These are phyloP conservation scores for Lactarius evosmus DNA, from an alignment of 768 basidiomycete species.

Conservation along the genomic window DNA sequence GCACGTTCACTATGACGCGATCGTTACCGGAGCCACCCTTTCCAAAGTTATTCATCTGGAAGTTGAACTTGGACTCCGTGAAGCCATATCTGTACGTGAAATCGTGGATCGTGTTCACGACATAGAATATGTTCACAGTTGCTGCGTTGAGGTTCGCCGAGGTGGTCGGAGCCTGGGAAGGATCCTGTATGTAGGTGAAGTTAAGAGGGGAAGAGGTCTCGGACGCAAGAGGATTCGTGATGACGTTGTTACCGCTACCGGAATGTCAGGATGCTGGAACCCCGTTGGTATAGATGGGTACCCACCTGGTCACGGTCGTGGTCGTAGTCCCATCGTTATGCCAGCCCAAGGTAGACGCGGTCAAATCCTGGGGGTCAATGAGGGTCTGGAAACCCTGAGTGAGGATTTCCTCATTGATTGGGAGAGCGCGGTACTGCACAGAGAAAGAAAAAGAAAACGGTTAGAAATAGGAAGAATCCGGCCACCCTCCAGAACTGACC, in stretches of 20 bases:
- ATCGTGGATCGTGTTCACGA: slow-evolving; percentile 61
- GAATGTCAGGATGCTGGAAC: background rate
- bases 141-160: slow-evolving; percentile 52
- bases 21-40: slow-evolving; percentile 52
- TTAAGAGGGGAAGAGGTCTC: slow-evolving; percentile 39
- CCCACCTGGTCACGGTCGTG: slow-evolving; percentile 34
- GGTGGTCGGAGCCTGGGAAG: slow-evolving; percentile 40
- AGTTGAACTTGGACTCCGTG: slow-evolving; percentile 57
- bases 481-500: slow-evolving; percentile 33
- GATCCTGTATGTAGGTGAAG: slow-evolving; percentile 41
- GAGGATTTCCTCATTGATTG: slow-evolving; percentile 50
- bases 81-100: slow-evolving; percentile 52
- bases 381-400: slow-evolving; percentile 50
- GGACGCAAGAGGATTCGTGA: slow-evolving; percentile 35
- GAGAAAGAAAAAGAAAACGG: background rate
- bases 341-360: slow-evolving; percentile 58
- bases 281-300: background rate
- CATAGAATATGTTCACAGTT: slow-evolving; percentile 55
- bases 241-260: slow-evolving; percentile 41
- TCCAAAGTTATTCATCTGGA: slow-evolving; percentile 54
- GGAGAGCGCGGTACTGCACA: slow-evolving; percentile 47
- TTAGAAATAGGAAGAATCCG: background rate
- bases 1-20: slow-evolving; percentile 49
- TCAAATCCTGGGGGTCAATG: slow-evolving; percentile 50
- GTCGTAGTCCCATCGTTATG: slow-evolving; percentile 41